Percentiles rank a stretch among this genome's conserved stretches.
Conservation (phyloP, 495 filamentous ascomycete species). For the Aspergillus diversus region DNA sequence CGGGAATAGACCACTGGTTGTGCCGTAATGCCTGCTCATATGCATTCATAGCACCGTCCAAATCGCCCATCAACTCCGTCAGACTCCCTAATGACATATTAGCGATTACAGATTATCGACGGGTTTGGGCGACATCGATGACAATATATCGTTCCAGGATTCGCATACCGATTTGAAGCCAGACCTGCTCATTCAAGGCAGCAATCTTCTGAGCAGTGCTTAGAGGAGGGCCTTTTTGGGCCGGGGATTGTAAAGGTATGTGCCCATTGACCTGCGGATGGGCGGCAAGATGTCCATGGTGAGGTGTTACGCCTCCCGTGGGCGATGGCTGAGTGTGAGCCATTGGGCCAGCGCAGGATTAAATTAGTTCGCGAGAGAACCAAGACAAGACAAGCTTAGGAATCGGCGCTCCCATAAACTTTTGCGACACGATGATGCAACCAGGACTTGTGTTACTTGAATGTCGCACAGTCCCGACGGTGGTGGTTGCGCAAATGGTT, state of each 20-base stretch:
- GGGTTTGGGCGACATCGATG: background rate
- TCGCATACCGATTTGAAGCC: slow-evolving; percentile 85
- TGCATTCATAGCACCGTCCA: slow-evolving; percentile 82
- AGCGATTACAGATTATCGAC: slow-evolving; percentile 9
- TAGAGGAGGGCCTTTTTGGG: slow-evolving; percentile 51
- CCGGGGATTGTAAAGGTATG: slow-evolving; percentile 56
- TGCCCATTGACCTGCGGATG: slow-evolving; percentile 58
- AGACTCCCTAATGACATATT: slow-evolving; percentile 63
- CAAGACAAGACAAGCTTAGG: slow-evolving; percentile 3
- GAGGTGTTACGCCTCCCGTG: slow-evolving; percentile 51
- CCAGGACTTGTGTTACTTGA: slow-evolving; percentile 24
- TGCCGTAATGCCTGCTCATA: slow-evolving; percentile 88
- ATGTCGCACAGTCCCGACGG: slow-evolving; percentile 28
- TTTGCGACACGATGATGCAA: slow-evolving; percentile 51
- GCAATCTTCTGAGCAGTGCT: slow-evolving; percentile 64
- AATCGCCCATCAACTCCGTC: slow-evolving; percentile 85
- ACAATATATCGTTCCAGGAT: background rate
- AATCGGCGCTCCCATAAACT: slow-evolving; percentile 20
- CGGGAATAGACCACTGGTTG: slow-evolving; percentile 87
- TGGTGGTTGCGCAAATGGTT: slow-evolving; percentile 21
- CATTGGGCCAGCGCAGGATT: slow-evolving; percentile 31
- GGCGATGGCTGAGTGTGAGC: slow-evolving; percentile 59
- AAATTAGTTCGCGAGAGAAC: slow-evolving; percentile 14
- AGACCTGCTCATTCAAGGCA: slow-evolving; percentile 80
- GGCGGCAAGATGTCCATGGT: slow-evolving; percentile 52